These are phyloP conservation scores for Sporothrix dimorphospora DNA, from an alignment of 2,329 filamentous ascomycete genomes.

Conservation along the genomic window DNA sequence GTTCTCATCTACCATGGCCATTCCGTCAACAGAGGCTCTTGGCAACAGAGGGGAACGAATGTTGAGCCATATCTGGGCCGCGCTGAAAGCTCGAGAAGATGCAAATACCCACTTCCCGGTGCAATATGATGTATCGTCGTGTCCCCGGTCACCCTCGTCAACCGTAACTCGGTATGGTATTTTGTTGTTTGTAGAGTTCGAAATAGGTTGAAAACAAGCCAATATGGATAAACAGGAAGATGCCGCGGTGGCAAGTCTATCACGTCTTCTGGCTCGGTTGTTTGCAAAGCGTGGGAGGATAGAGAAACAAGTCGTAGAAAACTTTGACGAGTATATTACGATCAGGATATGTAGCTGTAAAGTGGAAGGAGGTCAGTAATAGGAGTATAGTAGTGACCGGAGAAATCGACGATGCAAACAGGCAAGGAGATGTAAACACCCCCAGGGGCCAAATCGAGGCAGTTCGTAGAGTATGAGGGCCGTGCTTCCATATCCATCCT, in stretches of 20 bases:
- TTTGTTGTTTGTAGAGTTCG: neutral
- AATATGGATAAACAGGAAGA: slow-evolving; percentile 17
- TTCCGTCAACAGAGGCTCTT: neutral
- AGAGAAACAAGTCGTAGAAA: neutral
- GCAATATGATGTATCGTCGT: neutral
- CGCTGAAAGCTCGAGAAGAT: neutral
- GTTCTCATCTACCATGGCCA: neutral
- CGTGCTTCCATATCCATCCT: neutral
- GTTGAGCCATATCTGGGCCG: slow-evolving; percentile 15
- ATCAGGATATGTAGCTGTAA: neutral
- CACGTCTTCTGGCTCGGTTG: slow-evolving; percentile 6
- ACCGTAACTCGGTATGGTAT: neutral
- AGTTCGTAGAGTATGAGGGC: neutral
- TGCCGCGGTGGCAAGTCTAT: neutral
- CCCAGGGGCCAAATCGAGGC: neutral
- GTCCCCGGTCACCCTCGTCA: neutral
- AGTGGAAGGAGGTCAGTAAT: neutral
- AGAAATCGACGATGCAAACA: neutral
- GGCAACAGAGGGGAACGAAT: neutral
- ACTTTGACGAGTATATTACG: neutral
- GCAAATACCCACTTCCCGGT: neutral
- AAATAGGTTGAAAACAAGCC: neutral
- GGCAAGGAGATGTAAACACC: neutral
- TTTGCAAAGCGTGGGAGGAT: neutral
- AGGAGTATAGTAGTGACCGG: neutral